These are phyloP conservation scores for Chaetomium olivaceum DNA, from an alignment of 2,329 filamentous ascomycete genomes.

Conservation along the genomic window DNA sequence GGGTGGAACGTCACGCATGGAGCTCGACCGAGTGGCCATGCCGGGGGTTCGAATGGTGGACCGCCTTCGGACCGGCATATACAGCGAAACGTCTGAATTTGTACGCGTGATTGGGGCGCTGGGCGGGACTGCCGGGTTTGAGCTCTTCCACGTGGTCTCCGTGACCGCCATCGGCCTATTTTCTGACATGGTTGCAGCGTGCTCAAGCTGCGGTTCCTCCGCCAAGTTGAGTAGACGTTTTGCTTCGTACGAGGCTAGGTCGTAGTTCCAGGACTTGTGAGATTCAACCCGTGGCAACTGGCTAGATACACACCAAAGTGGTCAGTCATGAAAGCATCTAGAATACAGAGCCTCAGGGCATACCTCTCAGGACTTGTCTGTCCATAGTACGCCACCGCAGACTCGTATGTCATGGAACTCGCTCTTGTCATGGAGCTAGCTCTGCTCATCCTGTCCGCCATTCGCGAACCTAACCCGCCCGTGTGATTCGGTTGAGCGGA, in stretches of 20 bases:
- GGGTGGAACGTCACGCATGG: constrained; percentile 32
- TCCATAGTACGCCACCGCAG: constrained; percentile 35
- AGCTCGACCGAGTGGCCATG: constrained; percentile 47
- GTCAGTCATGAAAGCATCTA: constrained; percentile 19
- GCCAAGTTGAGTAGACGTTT: constrained; percentile 45
- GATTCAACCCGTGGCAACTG: constrained; percentile 37
- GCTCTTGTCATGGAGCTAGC: constrained; percentile 37
- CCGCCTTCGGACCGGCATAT: constrained; percentile 50
- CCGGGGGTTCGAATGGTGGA: constrained; percentile 53
- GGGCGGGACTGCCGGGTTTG: constrained; percentile 36
- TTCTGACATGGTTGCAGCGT: constrained; percentile 40
- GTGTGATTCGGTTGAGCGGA: constrained; percentile 37
- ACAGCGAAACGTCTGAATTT: constrained; percentile 52
- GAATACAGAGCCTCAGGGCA: not conserved
- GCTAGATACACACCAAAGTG: constrained; percentile 30
- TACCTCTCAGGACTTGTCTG: constrained; percentile 35
- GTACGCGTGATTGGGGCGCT: constrained; percentile 40
- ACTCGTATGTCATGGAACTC: constrained; percentile 40
- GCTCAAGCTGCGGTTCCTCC: constrained; percentile 40
- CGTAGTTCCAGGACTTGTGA: constrained; percentile 46
- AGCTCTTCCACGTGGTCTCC: constrained; percentile 42
- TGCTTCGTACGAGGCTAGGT: constrained; percentile 49
- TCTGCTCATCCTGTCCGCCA: constrained; percentile 34
- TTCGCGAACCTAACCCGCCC: constrained; percentile 34
- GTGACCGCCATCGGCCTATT: constrained; percentile 38